Conservation (phyloP, 768 basidiomycete genomes). For the Mycena galopus region DNA sequence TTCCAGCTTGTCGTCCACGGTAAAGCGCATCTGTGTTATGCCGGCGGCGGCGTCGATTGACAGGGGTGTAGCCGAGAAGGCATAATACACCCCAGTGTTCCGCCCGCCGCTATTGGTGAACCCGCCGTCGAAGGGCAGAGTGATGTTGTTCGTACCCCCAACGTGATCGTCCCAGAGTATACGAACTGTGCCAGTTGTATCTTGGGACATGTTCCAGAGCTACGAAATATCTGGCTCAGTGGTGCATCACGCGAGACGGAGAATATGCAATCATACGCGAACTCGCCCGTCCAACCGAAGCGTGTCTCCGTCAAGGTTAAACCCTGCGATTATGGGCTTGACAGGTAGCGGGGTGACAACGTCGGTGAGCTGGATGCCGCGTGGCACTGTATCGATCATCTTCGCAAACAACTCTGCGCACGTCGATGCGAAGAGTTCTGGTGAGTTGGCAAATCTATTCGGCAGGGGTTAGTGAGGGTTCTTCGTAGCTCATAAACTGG, state of each 20-base stretch:
- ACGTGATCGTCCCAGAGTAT: neutral
- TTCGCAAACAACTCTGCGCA: constrained; percentile 12
- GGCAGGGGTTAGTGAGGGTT: neutral
- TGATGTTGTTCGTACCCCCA: neutral
- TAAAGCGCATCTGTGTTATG: neutral
- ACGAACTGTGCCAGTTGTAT: neutral
- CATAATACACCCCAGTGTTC: neutral
- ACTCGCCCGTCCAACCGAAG: neutral
- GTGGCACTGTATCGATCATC: constrained; percentile 10
- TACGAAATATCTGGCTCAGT: neutral
- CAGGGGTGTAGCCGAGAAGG: neutral
- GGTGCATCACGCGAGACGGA: neutral
- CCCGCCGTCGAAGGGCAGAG: neutral
- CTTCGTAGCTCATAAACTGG: neutral
- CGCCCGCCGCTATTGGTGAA: neutral
- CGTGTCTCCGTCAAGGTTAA: neutral
- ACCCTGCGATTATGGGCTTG: neutral
- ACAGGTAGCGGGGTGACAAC: constrained; percentile 1
- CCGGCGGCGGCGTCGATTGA: neutral
- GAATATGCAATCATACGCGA: neutral
- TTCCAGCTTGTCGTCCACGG: neutral
- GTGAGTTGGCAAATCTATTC: constrained; percentile 9
- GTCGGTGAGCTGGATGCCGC: constrained; percentile 14
- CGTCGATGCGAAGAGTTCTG: neutral
- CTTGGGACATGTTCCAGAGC: neutral